Evolutionary conservation across 2,329 filamentous ascomycete species (phyloP).

Genomic region (Coleophoma cylindrospora): DNA sequence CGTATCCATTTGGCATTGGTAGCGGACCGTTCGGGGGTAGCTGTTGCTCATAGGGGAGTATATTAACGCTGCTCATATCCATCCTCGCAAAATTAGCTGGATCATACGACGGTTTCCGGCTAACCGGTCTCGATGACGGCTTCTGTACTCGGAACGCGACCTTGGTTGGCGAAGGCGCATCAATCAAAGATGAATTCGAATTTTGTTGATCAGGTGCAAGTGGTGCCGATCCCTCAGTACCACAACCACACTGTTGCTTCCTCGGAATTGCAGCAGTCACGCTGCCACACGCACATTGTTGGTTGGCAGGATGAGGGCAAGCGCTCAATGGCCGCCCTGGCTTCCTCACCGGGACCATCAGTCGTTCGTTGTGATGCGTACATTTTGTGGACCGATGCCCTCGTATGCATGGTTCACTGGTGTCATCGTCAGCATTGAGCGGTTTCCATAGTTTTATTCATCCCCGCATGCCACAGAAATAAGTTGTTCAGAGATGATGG

Average conservation of each 20-base stretch:
- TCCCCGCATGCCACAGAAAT: too few relatives aligned
- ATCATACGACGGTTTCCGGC: conserved; percentile 44
- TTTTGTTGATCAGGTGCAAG: conserved; percentile 9
- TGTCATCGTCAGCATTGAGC: not conserved
- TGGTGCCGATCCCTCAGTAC: conserved; percentile 16
- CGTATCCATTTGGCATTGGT: conserved; percentile 16
- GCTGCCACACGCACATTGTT: conserved; percentile 52
- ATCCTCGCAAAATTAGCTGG: conserved; percentile 43
- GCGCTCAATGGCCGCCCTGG: conserved; percentile 65
- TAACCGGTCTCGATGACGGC: conserved; percentile 13
- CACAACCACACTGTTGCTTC: conserved; percentile 51
- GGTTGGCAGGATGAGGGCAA: conserved; percentile 54
- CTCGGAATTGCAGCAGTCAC: conserved; percentile 61
- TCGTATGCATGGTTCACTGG: conserved; percentile 65
- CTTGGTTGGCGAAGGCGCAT: conserved; percentile 32
- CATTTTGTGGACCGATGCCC: conserved; percentile 74
- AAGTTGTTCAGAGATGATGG: too few relatives aligned
- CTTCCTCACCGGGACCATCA: conserved; percentile 67
- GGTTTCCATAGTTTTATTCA: too few relatives aligned
- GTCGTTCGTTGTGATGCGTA: conserved; percentile 60
- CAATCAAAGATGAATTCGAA: conserved; percentile 24
- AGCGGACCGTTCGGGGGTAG: conserved; percentile 16
- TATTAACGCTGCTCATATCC: conserved; percentile 46
- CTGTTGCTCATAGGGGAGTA: conserved; percentile 31
- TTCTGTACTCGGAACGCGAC: conserved; percentile 23